Evolutionary conservation across 129 eudicot species (phyloP).

Genomic region (Helianthus annuus): DNA sequence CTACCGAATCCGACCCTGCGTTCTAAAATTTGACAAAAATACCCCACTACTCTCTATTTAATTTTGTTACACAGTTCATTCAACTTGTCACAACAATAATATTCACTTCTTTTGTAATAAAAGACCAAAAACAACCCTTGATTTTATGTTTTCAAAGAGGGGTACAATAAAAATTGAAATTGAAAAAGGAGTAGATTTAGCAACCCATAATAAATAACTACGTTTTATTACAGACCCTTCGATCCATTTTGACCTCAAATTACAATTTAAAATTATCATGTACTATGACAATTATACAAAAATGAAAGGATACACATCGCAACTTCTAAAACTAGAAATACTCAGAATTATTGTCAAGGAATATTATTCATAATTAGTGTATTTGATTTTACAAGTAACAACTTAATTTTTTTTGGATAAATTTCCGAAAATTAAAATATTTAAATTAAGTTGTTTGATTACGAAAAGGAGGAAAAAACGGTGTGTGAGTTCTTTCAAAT

Average conservation of each 20-base stretch:
- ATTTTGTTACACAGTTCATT: no score
- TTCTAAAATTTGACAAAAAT: no score
- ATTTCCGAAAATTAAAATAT: constrained; percentile 17
- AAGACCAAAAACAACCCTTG: no score
- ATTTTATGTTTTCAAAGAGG: no score
- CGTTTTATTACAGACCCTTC: no score
- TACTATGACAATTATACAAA: background rate
- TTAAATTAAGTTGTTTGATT: constrained; percentile 29
- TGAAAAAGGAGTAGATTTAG: no score
- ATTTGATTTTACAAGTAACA: constrained; percentile 39
- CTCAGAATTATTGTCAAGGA: background rate
- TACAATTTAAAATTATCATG: background rate
- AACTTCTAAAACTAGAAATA: constrained; percentile 25
- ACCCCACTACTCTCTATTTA: no score
- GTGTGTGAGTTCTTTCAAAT: constrained; percentile 16
- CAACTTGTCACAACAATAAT: no score
- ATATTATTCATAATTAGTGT: constrained; percentile 13
- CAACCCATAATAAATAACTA: no score
- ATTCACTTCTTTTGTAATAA: no score
- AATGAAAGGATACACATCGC: constrained; percentile 3
- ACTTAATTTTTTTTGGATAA: constrained; percentile 30
- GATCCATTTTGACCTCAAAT: background rate
- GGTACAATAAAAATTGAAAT: no score
- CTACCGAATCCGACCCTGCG: no score
- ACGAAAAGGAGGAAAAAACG: constrained; percentile 27